Evolutionary conservation across 176 grass and related monocot species (phyloP).

Genomic region (Aegilops sharonensis): DNA sequence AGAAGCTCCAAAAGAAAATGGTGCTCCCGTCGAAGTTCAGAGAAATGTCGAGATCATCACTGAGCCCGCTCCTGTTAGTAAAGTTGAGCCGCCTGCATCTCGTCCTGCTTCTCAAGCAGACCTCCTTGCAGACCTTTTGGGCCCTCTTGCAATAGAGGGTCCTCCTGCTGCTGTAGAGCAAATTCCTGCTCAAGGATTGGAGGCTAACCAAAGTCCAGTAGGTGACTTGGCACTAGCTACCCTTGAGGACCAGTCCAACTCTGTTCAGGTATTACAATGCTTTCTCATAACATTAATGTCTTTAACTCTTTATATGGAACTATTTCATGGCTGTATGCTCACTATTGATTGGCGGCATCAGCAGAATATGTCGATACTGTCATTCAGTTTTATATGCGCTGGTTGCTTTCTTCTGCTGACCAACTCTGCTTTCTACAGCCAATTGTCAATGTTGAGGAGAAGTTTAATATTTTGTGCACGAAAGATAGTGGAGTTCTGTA

Average conservation of each 20-base stretch:
- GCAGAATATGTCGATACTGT: background rate
- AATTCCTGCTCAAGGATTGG: constrained; percentile 47
- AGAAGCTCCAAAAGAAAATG: constrained; percentile 69
- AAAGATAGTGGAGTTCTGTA: constrained; percentile 98
- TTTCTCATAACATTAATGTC: background rate
- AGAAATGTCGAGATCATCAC: constrained; percentile 23
- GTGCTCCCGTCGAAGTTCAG: constrained; percentile 45
- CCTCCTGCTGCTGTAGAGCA: constrained; percentile 61
- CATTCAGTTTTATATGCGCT: background rate
- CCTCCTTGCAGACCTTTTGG: constrained; percentile 91
- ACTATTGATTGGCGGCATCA: background rate
- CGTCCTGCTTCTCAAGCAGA: constrained; percentile 58
- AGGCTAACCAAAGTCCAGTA: constrained; percentile 54
- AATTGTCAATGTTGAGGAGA: constrained; percentile 71
- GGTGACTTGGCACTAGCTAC: constrained; percentile 86
- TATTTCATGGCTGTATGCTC: background rate
- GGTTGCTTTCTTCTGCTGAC: constrained; percentile 15
- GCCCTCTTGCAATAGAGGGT: constrained; percentile 92
- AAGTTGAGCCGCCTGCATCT: constrained; percentile 49
- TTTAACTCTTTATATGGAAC: background rate
- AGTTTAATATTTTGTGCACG: constrained; percentile 77
- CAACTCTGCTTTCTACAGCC: constrained; percentile 61
- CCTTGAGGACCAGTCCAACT: constrained; percentile 74
- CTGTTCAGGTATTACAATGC: constrained; percentile 69
- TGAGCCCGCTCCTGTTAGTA: constrained; percentile 37